A percentile compares a stretch with the other conserved stretches of the same genome.
phyloP scores from a whole-genome alignment of 139 green algal species.

The Micractinium sp. region DNA sequence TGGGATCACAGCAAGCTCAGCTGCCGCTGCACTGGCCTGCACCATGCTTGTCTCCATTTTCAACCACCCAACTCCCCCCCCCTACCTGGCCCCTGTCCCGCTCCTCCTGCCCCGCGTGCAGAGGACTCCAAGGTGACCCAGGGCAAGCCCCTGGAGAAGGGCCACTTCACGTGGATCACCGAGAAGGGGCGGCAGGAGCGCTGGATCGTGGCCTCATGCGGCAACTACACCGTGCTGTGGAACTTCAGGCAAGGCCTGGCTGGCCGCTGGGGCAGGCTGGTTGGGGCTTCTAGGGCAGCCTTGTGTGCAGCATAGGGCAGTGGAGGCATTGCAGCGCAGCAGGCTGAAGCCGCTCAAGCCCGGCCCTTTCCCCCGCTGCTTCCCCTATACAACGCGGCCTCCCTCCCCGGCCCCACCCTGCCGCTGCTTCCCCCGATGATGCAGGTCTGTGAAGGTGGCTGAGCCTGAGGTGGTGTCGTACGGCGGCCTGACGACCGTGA shows the following conservation, averaged over 20 bases:
- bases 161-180: conserved; percentile 89
- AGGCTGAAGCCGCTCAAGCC: too few relatives aligned
- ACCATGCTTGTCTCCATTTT: background rate
- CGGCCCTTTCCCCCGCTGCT: too few relatives aligned
- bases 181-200: conserved; percentile 81
- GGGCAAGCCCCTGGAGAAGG: conserved; percentile 63
- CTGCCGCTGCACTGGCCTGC: background rate
- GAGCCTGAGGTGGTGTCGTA: conserved; percentile 58
- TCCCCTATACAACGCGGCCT: too few relatives aligned
- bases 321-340: too few relatives aligned
- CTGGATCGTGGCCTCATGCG: conserved; percentile 85
- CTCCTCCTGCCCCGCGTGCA: background rate
- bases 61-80: background rate
- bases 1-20: too few relatives aligned
- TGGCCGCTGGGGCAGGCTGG: background rate
- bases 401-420: background rate
- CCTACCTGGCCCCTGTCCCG: background rate
- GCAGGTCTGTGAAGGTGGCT: conserved; percentile 66
- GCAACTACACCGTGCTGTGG: conserved; percentile 85
- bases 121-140: conserved; percentile 32
- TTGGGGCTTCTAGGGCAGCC: background rate
- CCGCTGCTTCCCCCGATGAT: background rate
- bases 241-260: conserved; percentile 85
- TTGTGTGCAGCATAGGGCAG: background rate
- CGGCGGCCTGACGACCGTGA: conserved; percentile 83